These are phyloP conservation scores for Westerdykella sp. DNA, from an alignment of 2,329 filamentous ascomycete genomes.

Conservation along the genomic window DNA sequence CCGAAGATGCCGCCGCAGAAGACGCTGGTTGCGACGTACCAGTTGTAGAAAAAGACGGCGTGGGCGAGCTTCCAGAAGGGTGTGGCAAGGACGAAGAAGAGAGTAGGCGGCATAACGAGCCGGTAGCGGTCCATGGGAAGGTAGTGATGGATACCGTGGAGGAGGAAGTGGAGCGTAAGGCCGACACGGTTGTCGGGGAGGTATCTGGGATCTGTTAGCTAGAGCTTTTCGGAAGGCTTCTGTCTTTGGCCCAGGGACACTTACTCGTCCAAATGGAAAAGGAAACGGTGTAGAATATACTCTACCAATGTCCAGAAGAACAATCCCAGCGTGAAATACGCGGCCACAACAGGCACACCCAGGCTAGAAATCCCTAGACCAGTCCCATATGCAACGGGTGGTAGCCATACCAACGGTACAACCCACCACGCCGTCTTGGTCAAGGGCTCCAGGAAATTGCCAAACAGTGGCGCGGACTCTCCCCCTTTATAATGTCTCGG, in stretches of 20 bases:
- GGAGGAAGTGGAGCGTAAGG: slow-evolving; percentile 81
- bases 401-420: slow-evolving; percentile 77
- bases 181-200: slow-evolving; percentile 88
- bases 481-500: slow-evolving; percentile 94
- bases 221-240: slow-evolving; percentile 9
- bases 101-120: slow-evolving; percentile 89
- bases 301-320: slow-evolving; percentile 85
- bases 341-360: slow-evolving; percentile 41
- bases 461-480: slow-evolving; percentile 85
- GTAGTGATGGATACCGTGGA: slow-evolving; percentile 97
- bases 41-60: slow-evolving; percentile 72
- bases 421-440: slow-evolving; percentile 94
- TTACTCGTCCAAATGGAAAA: slow-evolving; percentile 92
- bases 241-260: slow-evolving; percentile 37
- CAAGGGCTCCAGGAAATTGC: slow-evolving; percentile 97
- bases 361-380: slow-evolving; percentile 60
- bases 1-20: slow-evolving; percentile 91
- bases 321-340: slow-evolving; percentile 65
- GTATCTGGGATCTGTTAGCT: slow-evolving; percentile 51
- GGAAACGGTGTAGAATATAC: slow-evolving; percentile 78
- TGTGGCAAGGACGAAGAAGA: slow-evolving; percentile 75
- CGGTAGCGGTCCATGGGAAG: slow-evolving; percentile 98
- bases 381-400: slow-evolving; percentile 68
- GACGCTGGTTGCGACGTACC: slow-evolving; percentile 70
- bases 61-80: slow-evolving; percentile 95